These are phyloP conservation scores for Diaporthe sp. DNA, from an alignment of 2,329 filamentous ascomycete genomes.

Conservation along the genomic window DNA sequence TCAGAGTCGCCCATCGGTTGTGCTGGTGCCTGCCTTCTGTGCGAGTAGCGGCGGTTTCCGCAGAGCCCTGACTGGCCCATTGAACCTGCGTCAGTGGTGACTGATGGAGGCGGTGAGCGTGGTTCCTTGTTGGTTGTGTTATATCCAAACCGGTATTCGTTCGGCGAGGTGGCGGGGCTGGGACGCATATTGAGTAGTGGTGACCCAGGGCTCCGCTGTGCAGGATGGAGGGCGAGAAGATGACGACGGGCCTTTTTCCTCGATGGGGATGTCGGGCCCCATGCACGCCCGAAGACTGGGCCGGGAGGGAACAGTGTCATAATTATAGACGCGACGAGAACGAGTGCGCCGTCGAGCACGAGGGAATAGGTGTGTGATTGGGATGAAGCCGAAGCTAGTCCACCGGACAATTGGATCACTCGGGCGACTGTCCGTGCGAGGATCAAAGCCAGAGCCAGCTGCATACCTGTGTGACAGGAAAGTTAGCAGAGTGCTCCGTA, in stretches of 20 bases:
- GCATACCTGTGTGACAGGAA: slow-evolving; percentile 50
- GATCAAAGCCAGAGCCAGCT: slow-evolving; percentile 55
- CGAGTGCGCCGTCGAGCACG: slow-evolving; percentile 57
- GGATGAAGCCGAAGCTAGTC: slow-evolving; percentile 52
- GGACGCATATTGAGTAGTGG: not conserved
- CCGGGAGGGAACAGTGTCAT: slow-evolving; percentile 56
- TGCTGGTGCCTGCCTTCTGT: slow-evolving; percentile 32
- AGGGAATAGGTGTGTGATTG: slow-evolving; percentile 56
- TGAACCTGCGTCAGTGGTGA: slow-evolving; percentile 1
- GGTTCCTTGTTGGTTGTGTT: slow-evolving; percentile 24
- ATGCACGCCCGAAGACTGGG: slow-evolving; percentile 55
- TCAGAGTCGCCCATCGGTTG: not conserved
- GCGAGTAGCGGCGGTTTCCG: slow-evolving; percentile 27
- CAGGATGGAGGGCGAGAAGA: not conserved
- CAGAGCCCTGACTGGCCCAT: not conserved
- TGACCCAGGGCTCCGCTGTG: slow-evolving; percentile 21
- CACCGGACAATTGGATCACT: slow-evolving; percentile 56
- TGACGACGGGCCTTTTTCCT: slow-evolving; percentile 18
- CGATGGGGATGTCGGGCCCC: slow-evolving; percentile 56
- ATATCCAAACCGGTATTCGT: not conserved
- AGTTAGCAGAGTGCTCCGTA: not conserved
- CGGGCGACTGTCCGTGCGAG: slow-evolving; percentile 58
- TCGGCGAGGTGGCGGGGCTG: slow-evolving; percentile 16
- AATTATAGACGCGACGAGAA: slow-evolving; percentile 54
- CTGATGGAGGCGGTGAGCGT: slow-evolving; percentile 14